Conservation (phyloP, 1,284 basidiomycete genomes). For the Pulveroboletus sp. region DNA sequence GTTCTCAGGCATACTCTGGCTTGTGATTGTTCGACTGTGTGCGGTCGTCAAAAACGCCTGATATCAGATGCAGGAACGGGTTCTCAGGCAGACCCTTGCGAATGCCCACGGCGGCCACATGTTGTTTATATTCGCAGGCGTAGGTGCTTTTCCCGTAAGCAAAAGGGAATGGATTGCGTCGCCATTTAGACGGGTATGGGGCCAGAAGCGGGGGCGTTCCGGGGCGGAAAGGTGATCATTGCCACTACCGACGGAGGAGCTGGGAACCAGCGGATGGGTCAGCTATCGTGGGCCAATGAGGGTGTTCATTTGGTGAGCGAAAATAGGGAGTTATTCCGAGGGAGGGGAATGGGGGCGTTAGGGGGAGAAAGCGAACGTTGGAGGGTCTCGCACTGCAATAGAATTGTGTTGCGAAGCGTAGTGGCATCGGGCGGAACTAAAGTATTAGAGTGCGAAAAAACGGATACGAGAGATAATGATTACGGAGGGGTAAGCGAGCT, state of each 20-base stretch:
- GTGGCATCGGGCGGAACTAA: slow-evolving; percentile 20
- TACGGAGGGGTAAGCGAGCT: not conserved
- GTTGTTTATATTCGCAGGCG: not conserved
- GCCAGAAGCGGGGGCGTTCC: not conserved
- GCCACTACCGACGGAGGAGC: not conserved
- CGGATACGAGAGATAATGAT: not conserved
- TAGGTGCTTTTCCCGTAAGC: not conserved
- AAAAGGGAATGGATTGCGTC: not conserved
- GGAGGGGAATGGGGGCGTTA: slow-evolving; percentile 6
- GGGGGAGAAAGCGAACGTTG: slow-evolving; percentile 14
- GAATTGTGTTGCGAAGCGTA: not conserved
- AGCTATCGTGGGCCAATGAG: slow-evolving; percentile 12
- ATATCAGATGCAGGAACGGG: not conserved
- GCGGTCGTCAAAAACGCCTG: not conserved
- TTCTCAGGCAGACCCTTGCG: slow-evolving; percentile 10
- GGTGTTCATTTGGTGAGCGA: slow-evolving; percentile 15
- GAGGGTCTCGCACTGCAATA: not conserved
- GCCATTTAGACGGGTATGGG: not conserved
- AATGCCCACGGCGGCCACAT: slow-evolving; percentile 9
- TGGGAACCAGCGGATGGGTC: not conserved
- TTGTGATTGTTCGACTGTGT: slow-evolving; percentile 18
- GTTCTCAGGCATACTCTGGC: slow-evolving; percentile 6
- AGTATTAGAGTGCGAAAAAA: not conserved
- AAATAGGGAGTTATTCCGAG: slow-evolving; percentile 12
- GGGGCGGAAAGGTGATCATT: not conserved